phyloP scores from a whole-genome alignment of 2,329 filamentous ascomycete genomes.

The Xylaria sp. region DNA sequence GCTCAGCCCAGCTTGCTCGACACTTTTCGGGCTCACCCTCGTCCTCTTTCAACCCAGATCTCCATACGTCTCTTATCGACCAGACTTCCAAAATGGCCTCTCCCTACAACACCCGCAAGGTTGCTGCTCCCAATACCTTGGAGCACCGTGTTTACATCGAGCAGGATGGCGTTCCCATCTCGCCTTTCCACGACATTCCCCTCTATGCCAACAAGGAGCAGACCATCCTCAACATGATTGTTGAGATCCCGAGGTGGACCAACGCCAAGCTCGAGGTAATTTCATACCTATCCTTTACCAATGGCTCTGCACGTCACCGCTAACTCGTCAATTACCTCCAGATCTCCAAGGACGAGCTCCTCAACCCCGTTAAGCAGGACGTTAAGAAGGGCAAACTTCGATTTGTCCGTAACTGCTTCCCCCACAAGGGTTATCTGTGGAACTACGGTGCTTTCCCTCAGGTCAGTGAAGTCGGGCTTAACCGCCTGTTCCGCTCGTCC shows the following conservation, averaged over 20 bases:
- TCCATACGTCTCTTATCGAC: constrained; percentile 31
- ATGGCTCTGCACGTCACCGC: constrained; percentile 14
- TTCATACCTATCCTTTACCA: constrained; percentile 1
- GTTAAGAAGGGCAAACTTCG: constrained; percentile 99
- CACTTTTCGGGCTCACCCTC: constrained; percentile 59
- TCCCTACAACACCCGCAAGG: constrained; percentile 83
- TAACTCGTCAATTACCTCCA: constrained; percentile 53
- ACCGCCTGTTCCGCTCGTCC: constrained; percentile 17
- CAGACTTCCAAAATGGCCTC: constrained; percentile 65
- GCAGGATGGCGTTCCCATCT: constrained; percentile 94
- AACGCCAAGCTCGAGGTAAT: constrained; percentile 99
- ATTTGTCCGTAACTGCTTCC: constrained; percentile 99
- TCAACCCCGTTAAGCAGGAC: constrained; percentile 99
- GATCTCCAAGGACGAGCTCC: constrained; percentile 98
- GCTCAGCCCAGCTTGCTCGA: constrained; percentile 66
- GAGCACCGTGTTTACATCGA: constrained; percentile 98
- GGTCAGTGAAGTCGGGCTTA: constrained; percentile 61
- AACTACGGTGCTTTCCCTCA: constrained; percentile 99
- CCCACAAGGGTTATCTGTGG: constrained; percentile 99
- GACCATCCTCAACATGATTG: constrained; percentile 98
- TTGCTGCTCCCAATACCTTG: constrained; percentile 89
- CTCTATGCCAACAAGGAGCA: constrained; percentile 97
- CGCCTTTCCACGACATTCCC: constrained; percentile 98
- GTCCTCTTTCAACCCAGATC: constrained; percentile 41
- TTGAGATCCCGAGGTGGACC: constrained; percentile 99